These are phyloP conservation scores for Omphalea diandra DNA, from an alignment of 441 rosid genomes.

Conservation along the genomic window DNA sequence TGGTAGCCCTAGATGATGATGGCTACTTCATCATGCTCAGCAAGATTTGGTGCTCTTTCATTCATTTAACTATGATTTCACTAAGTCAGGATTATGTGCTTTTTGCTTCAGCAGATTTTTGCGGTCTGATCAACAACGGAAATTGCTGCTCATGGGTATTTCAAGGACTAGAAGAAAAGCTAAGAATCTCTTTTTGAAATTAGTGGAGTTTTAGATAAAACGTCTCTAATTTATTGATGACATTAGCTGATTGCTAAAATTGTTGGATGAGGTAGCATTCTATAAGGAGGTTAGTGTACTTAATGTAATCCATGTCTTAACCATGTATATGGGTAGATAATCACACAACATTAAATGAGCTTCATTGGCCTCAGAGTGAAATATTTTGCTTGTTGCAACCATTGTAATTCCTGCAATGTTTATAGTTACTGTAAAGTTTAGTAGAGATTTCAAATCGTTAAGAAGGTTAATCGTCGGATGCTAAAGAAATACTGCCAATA, in stretches of 20 bases:
- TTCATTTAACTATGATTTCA: not conserved
- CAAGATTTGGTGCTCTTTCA: not conserved
- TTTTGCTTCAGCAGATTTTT: slow-evolving; percentile 3
- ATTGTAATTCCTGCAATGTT: too few species aligned
- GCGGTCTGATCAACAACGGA: not conserved
- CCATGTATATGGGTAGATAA: not conserved
- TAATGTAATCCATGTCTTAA: not conserved
- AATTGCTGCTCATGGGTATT: not conserved
- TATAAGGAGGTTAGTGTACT: not conserved
- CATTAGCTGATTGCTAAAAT: not conserved
- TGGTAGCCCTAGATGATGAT: not conserved
- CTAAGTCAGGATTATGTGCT: not conserved
- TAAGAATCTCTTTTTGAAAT: not conserved
- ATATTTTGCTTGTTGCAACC: too few species aligned
- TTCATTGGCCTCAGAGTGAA: too few species aligned
- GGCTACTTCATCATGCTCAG: not conserved
- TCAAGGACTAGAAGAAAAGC: not conserved
- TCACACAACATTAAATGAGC: not conserved
- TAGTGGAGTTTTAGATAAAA: not conserved
- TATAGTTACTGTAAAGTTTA: too few species aligned
- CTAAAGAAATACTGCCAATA: too few species aligned
- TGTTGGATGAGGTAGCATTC: slow-evolving; percentile 14
- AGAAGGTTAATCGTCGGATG: too few species aligned
- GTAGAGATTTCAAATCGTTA: too few species aligned
- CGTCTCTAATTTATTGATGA: not conserved